Conservation (phyloP, 2,329 filamentous ascomycete species). For the Talaromyces verruculosus region DNA sequence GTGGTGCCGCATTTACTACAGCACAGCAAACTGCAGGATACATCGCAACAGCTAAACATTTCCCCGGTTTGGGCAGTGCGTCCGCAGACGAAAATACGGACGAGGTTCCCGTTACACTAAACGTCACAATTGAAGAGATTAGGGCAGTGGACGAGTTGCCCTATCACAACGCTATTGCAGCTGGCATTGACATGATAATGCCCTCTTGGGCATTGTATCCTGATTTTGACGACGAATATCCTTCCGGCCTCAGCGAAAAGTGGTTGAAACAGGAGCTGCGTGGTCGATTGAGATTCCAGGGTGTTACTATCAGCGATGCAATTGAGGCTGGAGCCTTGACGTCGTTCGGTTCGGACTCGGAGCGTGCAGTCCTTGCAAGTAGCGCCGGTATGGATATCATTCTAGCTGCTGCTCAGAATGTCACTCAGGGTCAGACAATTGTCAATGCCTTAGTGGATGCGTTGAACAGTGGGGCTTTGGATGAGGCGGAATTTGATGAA, state of each 20-base stretch:
- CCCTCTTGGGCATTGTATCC: slow-evolving; percentile 35
- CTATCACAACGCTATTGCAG: slow-evolving; percentile 28
- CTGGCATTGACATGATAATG: slow-evolving; percentile 34
- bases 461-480: slow-evolving; percentile 23
- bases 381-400: slow-evolving; percentile 35
- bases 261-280: slow-evolving; percentile 31
- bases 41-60: slow-evolving; percentile 34
- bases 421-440: slow-evolving; percentile 32
- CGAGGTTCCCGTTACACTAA: slow-evolving; percentile 29
- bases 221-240: slow-evolving; percentile 28
- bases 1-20: slow-evolving; percentile 26
- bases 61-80: slow-evolving; percentile 33
- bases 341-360: slow-evolving; percentile 28
- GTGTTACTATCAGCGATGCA: slow-evolving; percentile 35
- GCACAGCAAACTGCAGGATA: slow-evolving; percentile 28
- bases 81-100: slow-evolving; percentile 30
- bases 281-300: slow-evolving; percentile 29
- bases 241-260: slow-evolving; percentile 29
- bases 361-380: slow-evolving; percentile 29
- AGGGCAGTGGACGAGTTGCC: slow-evolving; percentile 30
- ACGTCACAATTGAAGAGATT: slow-evolving; percentile 27
- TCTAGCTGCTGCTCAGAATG: slow-evolving; percentile 31
- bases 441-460: slow-evolving; percentile 25
- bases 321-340: slow-evolving; percentile 31
- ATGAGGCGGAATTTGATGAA: background rate